These are phyloP conservation scores for Tuber borchii DNA, from an alignment of 495 filamentous ascomycete genomes.

Conservation along the genomic window DNA sequence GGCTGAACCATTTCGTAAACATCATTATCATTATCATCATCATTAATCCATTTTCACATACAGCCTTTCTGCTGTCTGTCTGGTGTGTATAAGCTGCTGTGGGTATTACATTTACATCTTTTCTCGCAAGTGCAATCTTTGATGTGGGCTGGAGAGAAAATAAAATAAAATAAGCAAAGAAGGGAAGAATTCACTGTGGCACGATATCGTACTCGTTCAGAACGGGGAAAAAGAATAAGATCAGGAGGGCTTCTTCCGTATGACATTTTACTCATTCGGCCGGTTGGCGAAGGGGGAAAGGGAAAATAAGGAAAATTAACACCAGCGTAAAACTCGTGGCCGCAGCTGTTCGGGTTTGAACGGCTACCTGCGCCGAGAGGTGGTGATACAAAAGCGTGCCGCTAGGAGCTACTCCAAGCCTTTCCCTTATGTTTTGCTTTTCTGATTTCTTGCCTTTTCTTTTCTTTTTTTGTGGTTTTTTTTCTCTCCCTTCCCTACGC, in stretches of 20 bases:
- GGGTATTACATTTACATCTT: background rate
- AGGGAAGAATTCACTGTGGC: background rate
- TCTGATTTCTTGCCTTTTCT: background rate
- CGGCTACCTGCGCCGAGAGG: constrained; percentile 33
- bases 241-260: constrained; percentile 3
- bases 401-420: constrained; percentile 36
- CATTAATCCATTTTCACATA: background rate
- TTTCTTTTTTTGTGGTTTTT: background rate
- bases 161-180: background rate
- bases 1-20: background rate
- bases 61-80: background rate
- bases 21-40: background rate
- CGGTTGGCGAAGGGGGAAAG: constrained; percentile 22
- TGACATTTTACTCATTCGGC: constrained; percentile 24
- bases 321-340: constrained; percentile 10
- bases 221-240: background rate
- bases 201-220: background rate
- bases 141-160: background rate
- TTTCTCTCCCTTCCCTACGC: background rate
- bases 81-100: background rate
- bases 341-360: constrained; percentile 22
- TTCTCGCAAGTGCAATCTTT: background rate
- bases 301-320: constrained; percentile 15
- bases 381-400: constrained; percentile 28
- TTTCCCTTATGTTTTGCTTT: background rate